Percentiles rank a stretch among this genome's conserved stretches.
These are phyloP conservation scores for Suillus brevipes DNA, from an alignment of 768 basidiomycete species.

Conservation along the genomic window DNA sequence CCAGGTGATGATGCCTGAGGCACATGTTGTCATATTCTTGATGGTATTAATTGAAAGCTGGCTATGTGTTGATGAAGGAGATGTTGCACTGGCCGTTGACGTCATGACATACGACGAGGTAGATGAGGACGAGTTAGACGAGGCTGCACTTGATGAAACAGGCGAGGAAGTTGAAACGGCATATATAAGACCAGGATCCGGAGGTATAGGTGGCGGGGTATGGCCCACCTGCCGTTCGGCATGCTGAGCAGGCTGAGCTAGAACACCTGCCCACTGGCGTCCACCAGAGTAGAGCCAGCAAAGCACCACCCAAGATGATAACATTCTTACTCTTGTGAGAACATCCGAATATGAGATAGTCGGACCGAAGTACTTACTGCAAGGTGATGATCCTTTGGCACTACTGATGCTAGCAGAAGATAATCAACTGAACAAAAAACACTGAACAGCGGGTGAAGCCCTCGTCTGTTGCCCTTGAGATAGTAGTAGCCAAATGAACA, in stretches of 20 bases:
- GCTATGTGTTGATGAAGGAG: conserved; percentile 15
- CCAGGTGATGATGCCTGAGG: conserved; percentile 38
- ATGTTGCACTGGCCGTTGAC: conserved; percentile 5
- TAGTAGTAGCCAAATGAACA: neutral
- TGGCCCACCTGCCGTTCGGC: conserved; percentile 1
- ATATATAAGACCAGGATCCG: neutral
- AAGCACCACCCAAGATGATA: neutral
- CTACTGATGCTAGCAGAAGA: neutral
- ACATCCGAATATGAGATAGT: neutral
- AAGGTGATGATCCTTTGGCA: neutral
- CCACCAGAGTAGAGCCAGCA: neutral
- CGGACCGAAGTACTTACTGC: conserved; percentile 1
- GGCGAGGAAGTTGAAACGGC: too few relatives aligned
- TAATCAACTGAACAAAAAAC: neutral
- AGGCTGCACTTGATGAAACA: conserved; percentile 1
- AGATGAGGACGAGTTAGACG: conserved; percentile 9
- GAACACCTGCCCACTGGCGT: neutral
- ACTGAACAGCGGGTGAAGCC: neutral
- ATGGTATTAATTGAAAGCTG: conserved; percentile 26
- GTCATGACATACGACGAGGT: conserved; percentile 9
- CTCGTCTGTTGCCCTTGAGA: neutral
- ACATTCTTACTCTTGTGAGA: neutral
- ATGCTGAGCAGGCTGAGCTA: conserved; percentile 1
- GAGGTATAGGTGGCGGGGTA: neutral
- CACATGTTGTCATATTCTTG: conserved; percentile 37